Evolutionary conservation across 2,329 filamentous ascomycete species (phyloP).

Genomic region (Botrytis galanthina): DNA sequence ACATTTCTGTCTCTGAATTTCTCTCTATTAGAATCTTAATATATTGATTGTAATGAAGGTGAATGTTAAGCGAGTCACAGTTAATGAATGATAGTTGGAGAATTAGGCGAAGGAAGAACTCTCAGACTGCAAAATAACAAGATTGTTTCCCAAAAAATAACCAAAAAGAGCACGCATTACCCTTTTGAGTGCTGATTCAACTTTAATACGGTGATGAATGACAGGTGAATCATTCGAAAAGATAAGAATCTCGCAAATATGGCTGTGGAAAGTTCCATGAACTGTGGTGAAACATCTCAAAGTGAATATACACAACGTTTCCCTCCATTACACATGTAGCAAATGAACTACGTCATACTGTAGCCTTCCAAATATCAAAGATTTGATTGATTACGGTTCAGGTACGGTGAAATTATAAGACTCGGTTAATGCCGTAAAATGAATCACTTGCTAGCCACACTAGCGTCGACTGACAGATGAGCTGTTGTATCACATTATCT

Average conservation of each 20-base stretch:
- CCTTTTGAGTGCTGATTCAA: neutral
- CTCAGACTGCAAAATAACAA: neutral
- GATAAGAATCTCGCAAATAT: neutral
- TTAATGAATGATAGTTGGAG: rapidly evolving
- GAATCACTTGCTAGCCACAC: neutral
- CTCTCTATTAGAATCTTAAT: rapidly evolving
- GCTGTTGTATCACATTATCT: neutral
- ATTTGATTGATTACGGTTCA: too few relatives aligned
- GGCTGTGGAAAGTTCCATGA: neutral
- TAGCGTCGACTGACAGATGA: neutral
- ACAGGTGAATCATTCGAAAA: neutral
- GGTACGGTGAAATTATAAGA: neutral
- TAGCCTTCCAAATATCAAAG: rapidly evolving
- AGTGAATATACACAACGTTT: neutral
- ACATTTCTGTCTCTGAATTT: too few relatives aligned
- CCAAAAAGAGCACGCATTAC: neutral
- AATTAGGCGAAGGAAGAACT: neutral
- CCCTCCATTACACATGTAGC: neutral
- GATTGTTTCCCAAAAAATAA: neutral
- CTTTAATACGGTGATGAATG: neutral
- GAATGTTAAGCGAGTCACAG: neutral
- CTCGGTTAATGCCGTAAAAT: neutral
- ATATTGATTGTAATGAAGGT: neutral
- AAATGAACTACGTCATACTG: neutral
- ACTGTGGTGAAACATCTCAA: too few relatives aligned